Evolutionary conservation across 441 rosid species (phyloP).

Genomic region (Bruguiera hainesii): DNA sequence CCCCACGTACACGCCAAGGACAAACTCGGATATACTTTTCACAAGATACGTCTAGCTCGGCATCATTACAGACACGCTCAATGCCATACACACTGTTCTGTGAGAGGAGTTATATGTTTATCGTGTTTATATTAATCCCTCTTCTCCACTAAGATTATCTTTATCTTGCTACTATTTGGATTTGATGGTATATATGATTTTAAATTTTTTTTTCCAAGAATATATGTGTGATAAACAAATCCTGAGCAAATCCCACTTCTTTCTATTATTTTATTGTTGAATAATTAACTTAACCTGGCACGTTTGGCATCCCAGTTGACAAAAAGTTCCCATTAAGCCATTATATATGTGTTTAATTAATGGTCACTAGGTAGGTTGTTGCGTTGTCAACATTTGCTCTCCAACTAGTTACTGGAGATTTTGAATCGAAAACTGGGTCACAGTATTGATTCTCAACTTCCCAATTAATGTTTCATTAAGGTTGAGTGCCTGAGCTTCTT

Average conservation of each 20-base stretch:
- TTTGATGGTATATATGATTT: background rate
- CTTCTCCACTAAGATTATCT: constrained; percentile 26
- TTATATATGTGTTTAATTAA: background rate
- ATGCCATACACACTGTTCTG: too few species aligned
- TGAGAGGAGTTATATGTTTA: background rate
- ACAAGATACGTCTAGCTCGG: constrained; percentile 14
- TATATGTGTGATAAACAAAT: constrained; percentile 15
- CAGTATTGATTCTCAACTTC: too few species aligned
- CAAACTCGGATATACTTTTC: constrained; percentile 21
- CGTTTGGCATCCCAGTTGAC: constrained; percentile 19
- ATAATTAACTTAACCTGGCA: constrained; percentile 30
- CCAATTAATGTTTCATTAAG: too few species aligned
- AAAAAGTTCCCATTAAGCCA: background rate
- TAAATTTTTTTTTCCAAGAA: background rate
- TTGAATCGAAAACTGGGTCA: too few species aligned
- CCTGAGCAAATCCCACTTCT: constrained; percentile 64
- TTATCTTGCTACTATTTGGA: background rate
- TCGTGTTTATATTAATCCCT: background rate
- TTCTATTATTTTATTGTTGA: constrained; percentile 19
- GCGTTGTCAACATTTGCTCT: too few species aligned
- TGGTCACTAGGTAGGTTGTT: background rate
- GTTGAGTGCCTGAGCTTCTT: too few species aligned
- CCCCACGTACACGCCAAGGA: constrained; percentile 44
- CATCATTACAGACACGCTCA: constrained; percentile 1
- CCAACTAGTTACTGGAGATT: too few species aligned